Evolutionary conservation across 495 filamentous ascomycete genomes (phyloP).

Genomic region (Penicillium antarcticum): DNA sequence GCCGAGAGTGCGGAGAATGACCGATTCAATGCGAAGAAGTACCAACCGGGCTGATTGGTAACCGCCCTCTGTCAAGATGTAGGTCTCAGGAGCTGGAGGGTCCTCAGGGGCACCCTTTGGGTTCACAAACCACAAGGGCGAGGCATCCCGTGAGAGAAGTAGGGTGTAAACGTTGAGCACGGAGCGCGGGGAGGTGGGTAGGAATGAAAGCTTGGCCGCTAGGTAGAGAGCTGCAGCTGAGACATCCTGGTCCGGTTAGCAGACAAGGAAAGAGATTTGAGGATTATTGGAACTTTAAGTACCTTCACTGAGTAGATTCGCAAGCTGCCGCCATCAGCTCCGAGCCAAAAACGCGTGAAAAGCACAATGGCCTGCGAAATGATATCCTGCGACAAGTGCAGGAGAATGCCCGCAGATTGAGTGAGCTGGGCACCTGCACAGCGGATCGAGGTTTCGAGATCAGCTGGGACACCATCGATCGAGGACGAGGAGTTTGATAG

Average conservation of each 20-base stretch:
- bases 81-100: conserved; percentile 50
- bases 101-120: conserved; percentile 26
- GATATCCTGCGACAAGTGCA: conserved; percentile 82
- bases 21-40: conserved; percentile 68
- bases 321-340: conserved; percentile 61
- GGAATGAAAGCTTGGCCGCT: conserved; percentile 76
- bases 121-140: conserved; percentile 53
- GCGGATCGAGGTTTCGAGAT: conserved; percentile 67
- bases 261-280: not conserved
- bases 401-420: conserved; percentile 81
- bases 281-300: not conserved
- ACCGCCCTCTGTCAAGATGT: conserved; percentile 69
- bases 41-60: conserved; percentile 61
- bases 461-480: conserved; percentile 67
- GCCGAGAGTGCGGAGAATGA: conserved; percentile 68
- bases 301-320: conserved; percentile 56
- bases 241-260: conserved; percentile 53
- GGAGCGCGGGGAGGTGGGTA: conserved; percentile 71
- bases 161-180: conserved; percentile 81
- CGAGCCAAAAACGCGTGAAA: conserved; percentile 82
- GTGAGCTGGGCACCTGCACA: conserved; percentile 66
- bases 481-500: conserved; percentile 66
- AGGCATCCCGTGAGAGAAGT: conserved; percentile 63
- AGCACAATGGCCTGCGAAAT: conserved; percentile 88
- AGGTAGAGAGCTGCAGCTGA: conserved; percentile 82